These are phyloP conservation scores for Hymenoscyphus linearis DNA, from an alignment of 2,329 filamentous ascomycete genomes.

Conservation along the genomic window DNA sequence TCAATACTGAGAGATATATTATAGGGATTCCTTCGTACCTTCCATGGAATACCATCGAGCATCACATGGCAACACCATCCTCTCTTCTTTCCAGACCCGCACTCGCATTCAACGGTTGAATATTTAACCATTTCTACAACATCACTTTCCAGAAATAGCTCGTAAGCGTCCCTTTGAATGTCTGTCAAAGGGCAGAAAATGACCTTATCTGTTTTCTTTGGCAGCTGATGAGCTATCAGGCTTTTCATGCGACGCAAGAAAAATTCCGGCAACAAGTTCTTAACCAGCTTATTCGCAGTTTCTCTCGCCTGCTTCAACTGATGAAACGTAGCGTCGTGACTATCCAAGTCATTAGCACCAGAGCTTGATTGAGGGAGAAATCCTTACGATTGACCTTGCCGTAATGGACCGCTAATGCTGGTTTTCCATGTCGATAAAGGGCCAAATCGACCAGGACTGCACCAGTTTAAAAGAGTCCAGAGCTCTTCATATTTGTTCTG, in stretches of 20 bases:
- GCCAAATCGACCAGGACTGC: conserved; percentile 72
- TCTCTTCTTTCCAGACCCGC: conserved; percentile 60
- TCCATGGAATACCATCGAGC: conserved; percentile 49
- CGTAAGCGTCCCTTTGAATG: conserved; percentile 75
- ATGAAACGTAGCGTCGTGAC: conserved; percentile 76
- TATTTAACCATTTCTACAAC: conserved; percentile 63
- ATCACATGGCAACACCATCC: conserved; percentile 74
- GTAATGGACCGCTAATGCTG: conserved; percentile 73
- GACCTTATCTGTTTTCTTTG: conserved; percentile 89
- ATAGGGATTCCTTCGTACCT: conserved; percentile 31
- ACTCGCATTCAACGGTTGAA: conserved; percentile 64
- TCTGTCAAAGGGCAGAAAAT: conserved; percentile 91
- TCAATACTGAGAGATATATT: conserved; percentile 43
- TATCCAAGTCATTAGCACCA: conserved; percentile 10
- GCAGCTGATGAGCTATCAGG: conserved; percentile 84
- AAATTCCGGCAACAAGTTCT: conserved; percentile 82
- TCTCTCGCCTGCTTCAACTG: conserved; percentile 77
- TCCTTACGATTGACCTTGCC: conserved; percentile 68
- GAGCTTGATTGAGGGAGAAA: not conserved
- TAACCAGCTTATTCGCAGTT: conserved; percentile 77
- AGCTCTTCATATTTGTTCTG: conserved; percentile 98
- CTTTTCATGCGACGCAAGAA: conserved; percentile 92
- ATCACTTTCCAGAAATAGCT: conserved; percentile 70
- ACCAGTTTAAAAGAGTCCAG: conserved; percentile 96
- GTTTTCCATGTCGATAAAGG: conserved; percentile 70